Evolutionary conservation across 352 stramenopile genomes (phyloP).

Genomic region (Phytophthora boehmeriae): DNA sequence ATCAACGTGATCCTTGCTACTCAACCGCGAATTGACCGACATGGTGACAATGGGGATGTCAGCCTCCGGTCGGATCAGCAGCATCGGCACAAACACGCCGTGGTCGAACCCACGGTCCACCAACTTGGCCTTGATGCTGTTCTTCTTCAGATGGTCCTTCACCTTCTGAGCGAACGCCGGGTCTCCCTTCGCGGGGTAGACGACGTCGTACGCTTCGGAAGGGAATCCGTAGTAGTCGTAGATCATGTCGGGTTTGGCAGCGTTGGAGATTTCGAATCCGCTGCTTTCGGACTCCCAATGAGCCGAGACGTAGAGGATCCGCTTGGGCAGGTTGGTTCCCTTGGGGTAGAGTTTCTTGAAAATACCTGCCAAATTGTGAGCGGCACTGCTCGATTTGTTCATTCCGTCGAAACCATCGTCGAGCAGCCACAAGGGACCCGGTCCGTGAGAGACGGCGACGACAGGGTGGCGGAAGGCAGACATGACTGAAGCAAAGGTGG

Average conservation of each 20-base stretch:
- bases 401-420: slow-evolving; percentile 29
- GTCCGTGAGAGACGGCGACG: slow-evolving; percentile 48
- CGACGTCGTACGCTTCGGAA: slow-evolving; percentile 75
- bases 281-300: slow-evolving; percentile 69
- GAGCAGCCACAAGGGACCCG: slow-evolving; percentile 48
- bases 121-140: slow-evolving; percentile 48
- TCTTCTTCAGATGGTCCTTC: slow-evolving; percentile 44
- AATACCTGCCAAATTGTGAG: slow-evolving; percentile 16
- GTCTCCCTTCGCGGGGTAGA: slow-evolving; percentile 72
- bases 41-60: slow-evolving; percentile 89
- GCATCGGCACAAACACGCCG: slow-evolving; percentile 90
- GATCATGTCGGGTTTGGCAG: slow-evolving; percentile 58
- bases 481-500: neutral
- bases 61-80: slow-evolving; percentile 82
- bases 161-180: slow-evolving; percentile 66
- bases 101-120: slow-evolving; percentile 83
- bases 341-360: slow-evolving; percentile 36
- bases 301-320: slow-evolving; percentile 80
- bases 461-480: slow-evolving; percentile 29
- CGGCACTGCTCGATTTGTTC: slow-evolving; percentile 21
- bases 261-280: slow-evolving; percentile 47
- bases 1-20: slow-evolving; percentile 40
- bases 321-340: slow-evolving; percentile 40
- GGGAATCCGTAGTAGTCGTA: slow-evolving; percentile 93
- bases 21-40: slow-evolving; percentile 47